phyloP scores from a whole-genome alignment of 371 early-diverging fungal species.

The Lichtheimia corymbifera region DNA sequence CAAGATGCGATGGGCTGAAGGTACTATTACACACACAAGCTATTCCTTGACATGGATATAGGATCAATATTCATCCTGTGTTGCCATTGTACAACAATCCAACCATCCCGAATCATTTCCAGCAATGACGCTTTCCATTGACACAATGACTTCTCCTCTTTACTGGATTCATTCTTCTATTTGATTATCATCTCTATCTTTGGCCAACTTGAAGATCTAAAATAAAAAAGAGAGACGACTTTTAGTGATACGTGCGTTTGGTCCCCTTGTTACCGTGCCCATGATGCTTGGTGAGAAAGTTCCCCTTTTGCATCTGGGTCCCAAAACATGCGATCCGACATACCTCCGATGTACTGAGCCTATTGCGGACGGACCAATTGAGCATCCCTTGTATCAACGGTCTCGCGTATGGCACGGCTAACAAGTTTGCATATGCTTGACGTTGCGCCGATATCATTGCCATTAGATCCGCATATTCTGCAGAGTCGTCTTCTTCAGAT shows the following conservation, averaged over 20 bases:
- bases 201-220: background rate
- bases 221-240: background rate
- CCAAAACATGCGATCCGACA: background rate
- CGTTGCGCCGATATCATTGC: too few relatives aligned
- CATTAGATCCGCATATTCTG: background rate
- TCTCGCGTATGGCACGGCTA: background rate
- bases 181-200: background rate
- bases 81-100: too few relatives aligned
- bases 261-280: background rate
- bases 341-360: constrained; percentile 27
- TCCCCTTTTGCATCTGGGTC: background rate
- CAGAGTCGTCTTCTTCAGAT: background rate
- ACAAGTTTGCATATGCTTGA: background rate
- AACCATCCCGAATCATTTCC: too few relatives aligned
- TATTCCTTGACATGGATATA: too few relatives aligned
- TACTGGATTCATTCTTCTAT: too few relatives aligned
- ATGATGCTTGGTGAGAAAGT: background rate
- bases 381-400: constrained; percentile 19
- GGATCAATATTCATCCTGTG: too few relatives aligned
- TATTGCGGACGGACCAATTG: constrained; percentile 38
- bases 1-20: too few relatives aligned
- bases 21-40: too few relatives aligned
- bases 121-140: too few relatives aligned
- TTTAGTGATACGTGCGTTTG: background rate
- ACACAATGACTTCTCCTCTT: too few relatives aligned